Percentiles rank a stretch among this genome's conserved stretches.
phyloP scores from a whole-genome alignment of 495 filamentous ascomycete species.

The Monascus purpureus region DNA sequence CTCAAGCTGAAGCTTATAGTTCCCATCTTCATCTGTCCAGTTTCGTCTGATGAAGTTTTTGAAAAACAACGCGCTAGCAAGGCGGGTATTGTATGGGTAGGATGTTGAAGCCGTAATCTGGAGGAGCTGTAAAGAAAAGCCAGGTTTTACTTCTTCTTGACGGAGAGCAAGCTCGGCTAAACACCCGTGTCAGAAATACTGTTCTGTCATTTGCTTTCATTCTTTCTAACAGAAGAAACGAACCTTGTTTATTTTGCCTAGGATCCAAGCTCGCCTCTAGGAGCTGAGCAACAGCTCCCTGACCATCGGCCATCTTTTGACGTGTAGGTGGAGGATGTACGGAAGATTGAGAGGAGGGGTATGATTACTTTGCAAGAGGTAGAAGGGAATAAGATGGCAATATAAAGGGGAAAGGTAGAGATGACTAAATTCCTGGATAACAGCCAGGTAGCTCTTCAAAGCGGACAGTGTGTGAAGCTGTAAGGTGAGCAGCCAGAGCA shows the following conservation, averaged over 20 bases:
- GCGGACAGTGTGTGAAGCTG: slow-evolving; percentile 2
- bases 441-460: slow-evolving; percentile 1
- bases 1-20: slow-evolving; percentile 64
- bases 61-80: slow-evolving; percentile 88
- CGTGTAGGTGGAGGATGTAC: slow-evolving; percentile 15
- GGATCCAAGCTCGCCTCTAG: slow-evolving; percentile 81
- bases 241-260: slow-evolving; percentile 74
- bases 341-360: slow-evolving; percentile 1
- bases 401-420: too few relatives aligned
- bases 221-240: too few relatives aligned
- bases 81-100: slow-evolving; percentile 58
- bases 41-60: slow-evolving; percentile 94
- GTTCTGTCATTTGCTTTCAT: not conserved
- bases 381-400: slow-evolving; percentile 1
- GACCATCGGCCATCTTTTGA: slow-evolving; percentile 62
- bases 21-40: slow-evolving; percentile 88
- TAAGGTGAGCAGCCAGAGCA: too few relatives aligned
- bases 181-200: slow-evolving; percentile 7
- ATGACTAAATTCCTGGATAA: too few relatives aligned
- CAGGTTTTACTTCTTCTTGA: slow-evolving; percentile 60
- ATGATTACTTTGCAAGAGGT: slow-evolving; percentile 3
- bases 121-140: slow-evolving; percentile 77
- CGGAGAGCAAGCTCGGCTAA: slow-evolving; percentile 70
- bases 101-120: slow-evolving; percentile 67
- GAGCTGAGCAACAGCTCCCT: slow-evolving; percentile 60